phyloP scores from a whole-genome alignment of 2,329 filamentous ascomycete species.

The Aspergillus viridinutans region DNA sequence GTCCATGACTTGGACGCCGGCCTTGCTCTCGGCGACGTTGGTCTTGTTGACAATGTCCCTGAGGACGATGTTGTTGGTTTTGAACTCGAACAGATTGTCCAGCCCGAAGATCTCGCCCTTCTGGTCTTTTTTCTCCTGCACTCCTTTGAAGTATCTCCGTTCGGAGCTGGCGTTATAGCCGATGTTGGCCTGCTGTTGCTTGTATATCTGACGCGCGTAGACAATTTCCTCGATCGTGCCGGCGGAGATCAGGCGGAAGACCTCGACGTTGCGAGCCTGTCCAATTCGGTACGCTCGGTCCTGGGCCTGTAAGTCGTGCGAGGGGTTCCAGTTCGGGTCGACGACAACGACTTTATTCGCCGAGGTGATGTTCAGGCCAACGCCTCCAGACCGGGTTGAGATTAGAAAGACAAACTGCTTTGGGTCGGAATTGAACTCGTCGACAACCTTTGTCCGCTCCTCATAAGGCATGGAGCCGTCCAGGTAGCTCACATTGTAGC shows the following conservation, averaged over 20 bases:
- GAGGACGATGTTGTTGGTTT: constrained; percentile 72
- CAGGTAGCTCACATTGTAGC: constrained; percentile 86
- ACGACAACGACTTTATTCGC: constrained; percentile 98
- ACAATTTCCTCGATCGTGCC: constrained; percentile 97
- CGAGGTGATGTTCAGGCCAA: constrained; percentile 92
- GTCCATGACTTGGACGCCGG: constrained; percentile 74
- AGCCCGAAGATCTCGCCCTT: constrained; percentile 95
- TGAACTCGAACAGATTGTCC: constrained; percentile 78
- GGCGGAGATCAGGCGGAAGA: constrained; percentile 83
- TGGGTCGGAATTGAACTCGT: constrained; percentile 86
- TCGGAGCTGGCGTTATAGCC: constrained; percentile 91
- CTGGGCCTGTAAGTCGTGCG: constrained; percentile 91
- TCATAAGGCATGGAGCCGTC: constrained; percentile 81
- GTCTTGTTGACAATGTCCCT: constrained; percentile 98
- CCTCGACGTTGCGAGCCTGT: constrained; percentile 87
- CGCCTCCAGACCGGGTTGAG: constrained; percentile 86
- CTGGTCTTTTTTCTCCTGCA: constrained; percentile 75
- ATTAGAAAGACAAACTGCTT: constrained; percentile 93
- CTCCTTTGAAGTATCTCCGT: constrained; percentile 89
- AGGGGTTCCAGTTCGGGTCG: constrained; percentile 96
- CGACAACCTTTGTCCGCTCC: constrained; percentile 75
- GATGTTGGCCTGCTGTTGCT: constrained; percentile 97
- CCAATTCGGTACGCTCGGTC: constrained; percentile 95
- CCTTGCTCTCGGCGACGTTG: constrained; percentile 88
- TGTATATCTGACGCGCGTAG: constrained; percentile 96